A percentile compares a stretch with the other conserved stretches of the same genome.
Conservation (phyloP, 75 land plant genomes). For the Gnetum montanum region DNA sequence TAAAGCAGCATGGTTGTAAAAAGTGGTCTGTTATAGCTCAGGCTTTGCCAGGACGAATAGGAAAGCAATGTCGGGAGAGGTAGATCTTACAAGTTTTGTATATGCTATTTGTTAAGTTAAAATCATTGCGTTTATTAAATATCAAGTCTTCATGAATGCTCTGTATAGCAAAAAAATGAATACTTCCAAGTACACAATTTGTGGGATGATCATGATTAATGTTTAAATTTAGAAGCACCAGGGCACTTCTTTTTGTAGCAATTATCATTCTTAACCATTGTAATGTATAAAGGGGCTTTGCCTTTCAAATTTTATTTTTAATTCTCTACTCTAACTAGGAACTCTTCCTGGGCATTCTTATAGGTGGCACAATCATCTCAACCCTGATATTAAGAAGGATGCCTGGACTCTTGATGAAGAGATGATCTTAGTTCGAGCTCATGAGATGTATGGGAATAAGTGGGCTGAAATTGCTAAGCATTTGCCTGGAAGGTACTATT, state of each 20-base stretch:
- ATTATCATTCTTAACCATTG: not conserved
- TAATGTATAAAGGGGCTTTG: not conserved
- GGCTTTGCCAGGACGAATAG: constrained; percentile 79
- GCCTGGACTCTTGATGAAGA: constrained; percentile 72
- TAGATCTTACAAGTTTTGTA: constrained; percentile 4
- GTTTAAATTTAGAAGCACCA: too few species aligned
- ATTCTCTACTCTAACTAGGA: too few species aligned
- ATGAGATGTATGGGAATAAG: constrained; percentile 49
- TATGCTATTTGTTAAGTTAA: too few species aligned
- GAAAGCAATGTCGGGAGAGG: constrained; percentile 94
- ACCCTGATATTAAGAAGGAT: constrained; percentile 54
- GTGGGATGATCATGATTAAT: too few species aligned
- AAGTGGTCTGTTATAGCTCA: constrained; percentile 89
- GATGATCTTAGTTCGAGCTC: constrained; percentile 34
- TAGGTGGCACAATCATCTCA: constrained; percentile 71
- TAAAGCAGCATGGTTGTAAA: constrained; percentile 64
- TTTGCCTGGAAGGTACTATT: constrained; percentile 65
- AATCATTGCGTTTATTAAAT: too few species aligned
- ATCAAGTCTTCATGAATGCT: too few species aligned
- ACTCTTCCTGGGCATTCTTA: too few species aligned
- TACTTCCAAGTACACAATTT: too few species aligned
- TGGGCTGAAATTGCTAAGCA: constrained; percentile 67
- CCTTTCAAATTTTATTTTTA: too few species aligned
- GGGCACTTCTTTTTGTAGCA: not conserved
- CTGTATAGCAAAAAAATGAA: too few species aligned